Conservation (phyloP, 2,329 filamentous ascomycete species). For the Diaporthe batatas region DNA sequence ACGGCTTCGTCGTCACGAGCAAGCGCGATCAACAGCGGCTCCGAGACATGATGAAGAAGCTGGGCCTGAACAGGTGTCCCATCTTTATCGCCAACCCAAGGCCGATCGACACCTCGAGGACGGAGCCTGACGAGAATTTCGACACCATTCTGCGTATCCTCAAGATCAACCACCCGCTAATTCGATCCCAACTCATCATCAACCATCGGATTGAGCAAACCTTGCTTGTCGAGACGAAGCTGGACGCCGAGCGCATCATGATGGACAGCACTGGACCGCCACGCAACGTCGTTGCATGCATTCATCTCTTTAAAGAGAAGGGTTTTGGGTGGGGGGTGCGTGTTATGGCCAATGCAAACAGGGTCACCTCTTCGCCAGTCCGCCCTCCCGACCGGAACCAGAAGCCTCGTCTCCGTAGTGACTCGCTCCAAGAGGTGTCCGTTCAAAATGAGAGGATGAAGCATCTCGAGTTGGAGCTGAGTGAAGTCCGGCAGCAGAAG, state of each 20-base stretch:
- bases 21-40: constrained; percentile 82
- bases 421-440: constrained; percentile 54
- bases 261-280: constrained; percentile 68
- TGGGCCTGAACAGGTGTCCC: constrained; percentile 62
- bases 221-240: constrained; percentile 78
- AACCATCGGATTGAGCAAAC: constrained; percentile 86
- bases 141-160: constrained; percentile 86
- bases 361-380: constrained; percentile 56
- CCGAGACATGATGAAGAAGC: constrained; percentile 71
- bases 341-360: constrained; percentile 56
- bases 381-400: constrained; percentile 60
- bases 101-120: constrained; percentile 69
- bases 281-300: constrained; percentile 79
- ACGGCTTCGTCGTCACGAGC: constrained; percentile 84
- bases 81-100: constrained; percentile 74
- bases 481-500: constrained; percentile 63
- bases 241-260: constrained; percentile 78
- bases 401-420: constrained; percentile 82
- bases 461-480: constrained; percentile 68
- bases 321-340: constrained; percentile 71
- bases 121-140: constrained; percentile 80
- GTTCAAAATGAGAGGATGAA: constrained; percentile 63
- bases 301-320: constrained; percentile 73
- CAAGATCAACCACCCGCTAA: constrained; percentile 83
- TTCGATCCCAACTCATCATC: constrained; percentile 87